A percentile compares a stretch with the other conserved stretches of the same genome.
These are phyloP conservation scores for Dothistroma pini DNA, from an alignment of 2,329 filamentous ascomycete genomes.

Conservation along the genomic window DNA sequence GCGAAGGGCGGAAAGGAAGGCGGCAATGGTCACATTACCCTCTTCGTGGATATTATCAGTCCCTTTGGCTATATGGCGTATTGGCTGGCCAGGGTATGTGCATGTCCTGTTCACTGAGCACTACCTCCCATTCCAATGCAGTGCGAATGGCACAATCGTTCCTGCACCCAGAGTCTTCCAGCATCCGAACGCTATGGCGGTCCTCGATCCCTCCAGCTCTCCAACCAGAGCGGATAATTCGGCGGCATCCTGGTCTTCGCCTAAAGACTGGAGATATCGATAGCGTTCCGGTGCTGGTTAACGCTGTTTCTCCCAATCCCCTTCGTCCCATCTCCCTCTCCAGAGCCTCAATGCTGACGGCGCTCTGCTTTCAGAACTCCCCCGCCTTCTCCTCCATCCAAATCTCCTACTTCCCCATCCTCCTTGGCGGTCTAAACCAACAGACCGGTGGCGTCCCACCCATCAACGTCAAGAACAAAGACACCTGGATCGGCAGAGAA, in stretches of 20 bases:
- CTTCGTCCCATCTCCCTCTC: too few relatives aligned
- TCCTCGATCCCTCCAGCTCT: too few relatives aligned
- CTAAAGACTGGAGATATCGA: too few relatives aligned
- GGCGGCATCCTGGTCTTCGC: too few relatives aligned
- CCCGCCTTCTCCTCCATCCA: conserved; percentile 54
- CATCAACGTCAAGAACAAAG: conserved; percentile 58
- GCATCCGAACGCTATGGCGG: too few relatives aligned
- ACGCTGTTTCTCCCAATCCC: too few relatives aligned
- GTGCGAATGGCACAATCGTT: neutral
- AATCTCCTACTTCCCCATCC: conserved; percentile 56
- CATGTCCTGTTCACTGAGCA: conserved; percentile 6
- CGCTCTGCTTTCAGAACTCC: conserved; percentile 47
- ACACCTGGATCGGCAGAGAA: conserved; percentile 53
- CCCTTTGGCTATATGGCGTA: conserved; percentile 61
- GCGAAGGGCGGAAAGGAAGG: neutral
- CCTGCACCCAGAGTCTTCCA: too few relatives aligned
- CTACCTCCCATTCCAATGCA: neutral
- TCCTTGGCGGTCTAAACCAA: conserved; percentile 59
- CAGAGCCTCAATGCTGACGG: neutral
- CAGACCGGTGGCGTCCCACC: conserved; percentile 53
- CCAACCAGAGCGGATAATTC: too few relatives aligned
- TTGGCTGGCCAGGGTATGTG: conserved; percentile 51
- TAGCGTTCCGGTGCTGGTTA: too few relatives aligned
- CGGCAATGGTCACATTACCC: conserved; percentile 44
- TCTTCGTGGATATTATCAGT: conserved; percentile 58